phyloP scores from a whole-genome alignment of 202 grass and related monocot genomes.

The Carex arenaria region DNA sequence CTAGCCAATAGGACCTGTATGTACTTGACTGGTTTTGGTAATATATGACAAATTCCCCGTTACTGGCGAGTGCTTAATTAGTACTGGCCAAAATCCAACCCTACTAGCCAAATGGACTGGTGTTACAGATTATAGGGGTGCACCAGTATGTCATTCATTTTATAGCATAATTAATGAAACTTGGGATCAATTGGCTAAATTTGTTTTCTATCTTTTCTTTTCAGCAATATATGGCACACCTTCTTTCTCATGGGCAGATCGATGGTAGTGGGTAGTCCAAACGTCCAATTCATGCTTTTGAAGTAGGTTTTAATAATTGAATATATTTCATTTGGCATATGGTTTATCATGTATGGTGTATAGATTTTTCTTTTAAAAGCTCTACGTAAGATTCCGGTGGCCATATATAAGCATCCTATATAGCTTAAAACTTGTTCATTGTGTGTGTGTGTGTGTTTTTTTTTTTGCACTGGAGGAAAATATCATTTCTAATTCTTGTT shows the following conservation, averaged over 20 bases:
- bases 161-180: background rate
- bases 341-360: background rate
- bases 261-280: conserved; percentile 46
- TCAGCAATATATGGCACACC: conserved; percentile 90
- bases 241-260: conserved; percentile 72
- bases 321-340: background rate
- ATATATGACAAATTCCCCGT: background rate
- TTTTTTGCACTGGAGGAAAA: background rate
- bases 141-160: background rate
- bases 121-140: background rate
- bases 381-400: background rate
- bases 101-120: background rate
- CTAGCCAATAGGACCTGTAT: background rate
- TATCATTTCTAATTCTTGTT: background rate
- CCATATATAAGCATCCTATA: background rate
- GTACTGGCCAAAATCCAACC: background rate
- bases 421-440: background rate
- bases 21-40: background rate
- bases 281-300: background rate
- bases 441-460: background rate
- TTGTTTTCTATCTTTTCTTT: conserved; percentile 2
- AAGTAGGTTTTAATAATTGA: background rate
- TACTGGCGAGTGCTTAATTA: background rate
- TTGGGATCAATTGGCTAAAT: background rate
- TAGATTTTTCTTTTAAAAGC: background rate